Conservation (phyloP, 2,329 filamentous ascomycete species). For the Didymella keratinophila region DNA sequence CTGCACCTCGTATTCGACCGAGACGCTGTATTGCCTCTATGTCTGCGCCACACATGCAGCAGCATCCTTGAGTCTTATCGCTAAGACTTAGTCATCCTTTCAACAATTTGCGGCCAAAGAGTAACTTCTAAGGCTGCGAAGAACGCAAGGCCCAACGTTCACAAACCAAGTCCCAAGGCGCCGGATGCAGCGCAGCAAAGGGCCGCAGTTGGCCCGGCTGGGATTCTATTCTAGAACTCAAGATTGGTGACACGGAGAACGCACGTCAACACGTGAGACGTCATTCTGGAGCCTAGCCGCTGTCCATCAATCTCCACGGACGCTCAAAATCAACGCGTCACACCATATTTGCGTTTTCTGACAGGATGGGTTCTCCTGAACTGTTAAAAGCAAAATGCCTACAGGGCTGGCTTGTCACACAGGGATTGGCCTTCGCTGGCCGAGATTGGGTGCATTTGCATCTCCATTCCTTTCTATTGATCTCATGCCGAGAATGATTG, state of each 20-base stretch:
- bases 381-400: not conserved
- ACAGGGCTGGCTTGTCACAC: slow-evolving; percentile 3
- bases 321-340: not conserved
- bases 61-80: not conserved
- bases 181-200: slow-evolving; percentile 10
- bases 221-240: slow-evolving; percentile 2
- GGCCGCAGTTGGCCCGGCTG: slow-evolving; percentile 14
- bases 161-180: slow-evolving; percentile 2
- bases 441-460: not conserved
- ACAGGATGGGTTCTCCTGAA: slow-evolving; percentile 3
- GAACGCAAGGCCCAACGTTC: not conserved
- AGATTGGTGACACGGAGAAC: slow-evolving; percentile 4
- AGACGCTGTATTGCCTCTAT: slow-evolving; percentile 8
- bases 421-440: slow-evolving; percentile 1
- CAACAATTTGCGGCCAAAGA: slow-evolving; percentile 1
- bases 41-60: slow-evolving; percentile 8
- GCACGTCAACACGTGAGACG: slow-evolving; percentile 19
- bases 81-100: slow-evolving; percentile 10
- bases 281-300: slow-evolving; percentile 5
- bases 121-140: not conserved
- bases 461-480: slow-evolving; percentile 1
- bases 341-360: not conserved
- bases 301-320: not conserved
- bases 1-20: slow-evolving; percentile 3
- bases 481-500: slow-evolving; percentile 2